Percentiles rank a stretch among this genome's conserved stretches.
Evolutionary conservation across 495 filamentous ascomycete genomes (phyloP).

Genomic region (Margaritispora aquatica): DNA sequence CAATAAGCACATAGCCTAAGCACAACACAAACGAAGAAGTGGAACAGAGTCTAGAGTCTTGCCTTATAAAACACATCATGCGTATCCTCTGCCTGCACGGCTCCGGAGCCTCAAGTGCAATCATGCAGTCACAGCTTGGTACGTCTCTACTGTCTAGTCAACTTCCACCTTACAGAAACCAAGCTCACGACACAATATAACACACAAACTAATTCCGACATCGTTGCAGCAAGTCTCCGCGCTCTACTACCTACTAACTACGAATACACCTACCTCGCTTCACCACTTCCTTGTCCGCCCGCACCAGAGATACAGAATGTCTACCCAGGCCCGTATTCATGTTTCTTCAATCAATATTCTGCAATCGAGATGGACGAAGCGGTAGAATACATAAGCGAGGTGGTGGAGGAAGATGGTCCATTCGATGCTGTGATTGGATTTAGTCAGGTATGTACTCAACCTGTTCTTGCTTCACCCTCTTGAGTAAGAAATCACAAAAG

Average conservation of each 20-base stretch:
- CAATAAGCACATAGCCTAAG: neutral
- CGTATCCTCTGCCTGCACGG: slow-evolving; percentile 1
- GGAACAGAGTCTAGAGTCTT: too few species aligned
- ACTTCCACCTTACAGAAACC: neutral
- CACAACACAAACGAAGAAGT: neutral
- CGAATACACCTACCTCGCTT: neutral
- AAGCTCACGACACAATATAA: neutral
- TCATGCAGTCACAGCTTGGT: neutral
- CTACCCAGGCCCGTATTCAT: slow-evolving; percentile 1
- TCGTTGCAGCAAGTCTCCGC: neutral
- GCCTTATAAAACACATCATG: neutral
- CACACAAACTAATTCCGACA: too few species aligned
- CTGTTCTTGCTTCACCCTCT: too few species aligned
- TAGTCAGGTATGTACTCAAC: slow-evolving; percentile 7
- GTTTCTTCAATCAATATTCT: neutral
- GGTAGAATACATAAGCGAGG: neutral
- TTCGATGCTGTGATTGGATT: slow-evolving; percentile 15
- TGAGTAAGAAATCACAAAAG: too few species aligned
- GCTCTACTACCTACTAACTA: neutral
- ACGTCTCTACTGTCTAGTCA: neutral
- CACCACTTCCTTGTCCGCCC: neutral
- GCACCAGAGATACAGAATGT: slow-evolving; percentile 1
- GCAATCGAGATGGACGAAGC: neutral
- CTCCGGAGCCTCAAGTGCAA: neutral
- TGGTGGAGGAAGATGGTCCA: slow-evolving; percentile 20